Base-by-base conservation (phyloP, 495 filamentous ascomycete genomes). In the Aspergillus egyptiacus region DNA sequence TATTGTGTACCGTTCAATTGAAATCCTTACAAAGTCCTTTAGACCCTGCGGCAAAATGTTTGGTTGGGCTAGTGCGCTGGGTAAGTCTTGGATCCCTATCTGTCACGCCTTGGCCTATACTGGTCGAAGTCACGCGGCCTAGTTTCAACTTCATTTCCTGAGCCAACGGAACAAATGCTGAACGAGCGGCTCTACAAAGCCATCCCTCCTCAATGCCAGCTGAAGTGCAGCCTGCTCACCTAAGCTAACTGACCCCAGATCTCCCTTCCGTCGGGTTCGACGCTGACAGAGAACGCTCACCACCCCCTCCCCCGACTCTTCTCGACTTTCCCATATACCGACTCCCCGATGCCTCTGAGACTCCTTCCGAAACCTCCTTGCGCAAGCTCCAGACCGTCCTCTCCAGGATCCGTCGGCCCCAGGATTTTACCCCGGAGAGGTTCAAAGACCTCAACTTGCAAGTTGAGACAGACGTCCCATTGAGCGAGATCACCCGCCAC, bases 391-490 rank as follows among this genome's bases (percentile, higher is more conserved):
- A 66, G 34, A 41, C 53, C 18, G 61, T 72, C 4, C 72, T 82
- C 46, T 59, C 65, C 30, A 66, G 57, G n/a, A 71, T 82, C 46
- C 67, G 71, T 53, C 76, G 71, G 27, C 75, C 75, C 10, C 70
- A 72, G 34, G 79, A 79, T 57, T 68, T 82, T 59, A 65, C 61
- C 15, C 35, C 62, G 20, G 62, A 78, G 19, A 71, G 76, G 33
- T 64, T 83, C 46, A 58, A 70, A 14, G 63, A 71, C 14, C 65
- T 85, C 24, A 83, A 83, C 52, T 54, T 83, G 24, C 56, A 66
- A 4, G 49, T 81, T 22, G 60, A 69, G 14, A 47, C 55, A 6
- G 68, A 70, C 61, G 64, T 75, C 20, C 56, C 63, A 24, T 59
- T 77, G 11, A 62, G 68, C 32, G 54, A 61, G 6, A 68, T 85